These are phyloP conservation scores for Neopestalotiopsis sp. DNA, from an alignment of 2,329 filamentous ascomycete genomes.

Conservation along the genomic window DNA sequence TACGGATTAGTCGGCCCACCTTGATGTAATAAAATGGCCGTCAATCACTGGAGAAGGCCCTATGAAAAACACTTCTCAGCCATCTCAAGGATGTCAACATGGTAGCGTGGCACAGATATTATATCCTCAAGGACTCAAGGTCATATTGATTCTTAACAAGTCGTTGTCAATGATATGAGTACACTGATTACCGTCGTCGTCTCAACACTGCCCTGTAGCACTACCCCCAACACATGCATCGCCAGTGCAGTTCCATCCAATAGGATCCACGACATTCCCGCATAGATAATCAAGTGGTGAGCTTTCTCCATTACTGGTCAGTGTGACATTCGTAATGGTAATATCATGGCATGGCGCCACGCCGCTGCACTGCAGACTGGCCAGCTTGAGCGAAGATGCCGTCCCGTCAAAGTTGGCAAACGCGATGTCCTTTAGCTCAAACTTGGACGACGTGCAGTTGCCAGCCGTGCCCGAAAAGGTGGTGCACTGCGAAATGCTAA, in stretches of 20 bases:
- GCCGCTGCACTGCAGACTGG: constrained; percentile 21
- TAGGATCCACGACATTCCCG: neutral
- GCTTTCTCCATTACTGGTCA: neutral
- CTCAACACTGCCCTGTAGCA: constrained; percentile 11
- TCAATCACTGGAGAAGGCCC: too few species aligned
- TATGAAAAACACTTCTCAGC: too few species aligned
- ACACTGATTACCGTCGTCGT: neutral
- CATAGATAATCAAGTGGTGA: constrained; percentile 5
- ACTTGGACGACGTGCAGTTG: constrained; percentile 27
- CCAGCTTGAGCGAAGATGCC: constrained; percentile 12
- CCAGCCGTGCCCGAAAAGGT: constrained; percentile 24
- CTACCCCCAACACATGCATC: neutral
- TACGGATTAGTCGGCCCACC: too few species aligned
- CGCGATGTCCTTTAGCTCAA: constrained; percentile 26
- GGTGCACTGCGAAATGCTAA: constrained; percentile 28
- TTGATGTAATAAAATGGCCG: too few species aligned
- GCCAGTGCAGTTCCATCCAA: constrained; percentile 13
- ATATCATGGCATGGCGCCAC: constrained; percentile 8
- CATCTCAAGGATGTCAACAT: too few species aligned
- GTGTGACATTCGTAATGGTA: constrained; percentile 10
- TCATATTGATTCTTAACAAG: too few species aligned
- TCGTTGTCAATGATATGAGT: neutral
- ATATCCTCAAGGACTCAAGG: too few species aligned
- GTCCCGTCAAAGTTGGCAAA: constrained; percentile 24
- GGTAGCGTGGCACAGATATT: too few species aligned